Evolutionary conservation across 768 basidiomycete genomes (phyloP), one percentile per base, ranked within the genome.

Genomic region (Pleurotus ostreatus): DNA sequence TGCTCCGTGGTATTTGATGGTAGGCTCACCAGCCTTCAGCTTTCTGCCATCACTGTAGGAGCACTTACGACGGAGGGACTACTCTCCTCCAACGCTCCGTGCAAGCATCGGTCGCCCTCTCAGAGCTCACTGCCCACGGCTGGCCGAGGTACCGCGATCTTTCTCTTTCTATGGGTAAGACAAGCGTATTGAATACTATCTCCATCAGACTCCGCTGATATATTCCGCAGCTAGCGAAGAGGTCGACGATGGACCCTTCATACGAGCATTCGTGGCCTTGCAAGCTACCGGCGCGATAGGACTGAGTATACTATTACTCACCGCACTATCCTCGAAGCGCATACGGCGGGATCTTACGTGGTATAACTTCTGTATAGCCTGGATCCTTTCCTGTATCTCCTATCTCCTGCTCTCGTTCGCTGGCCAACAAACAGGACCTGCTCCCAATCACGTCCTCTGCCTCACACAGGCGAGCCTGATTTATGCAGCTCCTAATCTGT

Each of bases 381-480:
- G 64, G 64, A 57, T 63, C 15, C 60, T 65, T 16, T 65, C 64
- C 5, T 63, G 57, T 39, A 34, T 59, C 18, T 63, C 62, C n/a
- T 65, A 65, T 57, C 25, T 34, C 15, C 6, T 16, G 12, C 58
- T 63, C 47, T 55, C 61, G 16, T 57, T 63, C n/a, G 57, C 60
- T 7, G 57, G 58, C n/a, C 47, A 54, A 45, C 55, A 59, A 44
- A 22, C 40, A 23, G 55, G 49, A 15, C 41, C 20, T n/a, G 6
- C 46, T 9, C 64, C 62, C 4, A 49, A 59, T 37, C 57, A 60
- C 16, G 37, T 34, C n/a, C 56, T 62, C 3, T 65, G 64, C 45
- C 49, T 63, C 8, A 37, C 60, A 8, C 64, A 65, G 41, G 60
- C 60, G 13, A 38, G 60, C 23, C 43, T 65, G 6, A 40, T 60